Percentiles rank a stretch among this genome's conserved stretches.
Evolutionary conservation across 306 rosid species (phyloP).

Genomic region (Psophocarpus tetragonolobus): DNA sequence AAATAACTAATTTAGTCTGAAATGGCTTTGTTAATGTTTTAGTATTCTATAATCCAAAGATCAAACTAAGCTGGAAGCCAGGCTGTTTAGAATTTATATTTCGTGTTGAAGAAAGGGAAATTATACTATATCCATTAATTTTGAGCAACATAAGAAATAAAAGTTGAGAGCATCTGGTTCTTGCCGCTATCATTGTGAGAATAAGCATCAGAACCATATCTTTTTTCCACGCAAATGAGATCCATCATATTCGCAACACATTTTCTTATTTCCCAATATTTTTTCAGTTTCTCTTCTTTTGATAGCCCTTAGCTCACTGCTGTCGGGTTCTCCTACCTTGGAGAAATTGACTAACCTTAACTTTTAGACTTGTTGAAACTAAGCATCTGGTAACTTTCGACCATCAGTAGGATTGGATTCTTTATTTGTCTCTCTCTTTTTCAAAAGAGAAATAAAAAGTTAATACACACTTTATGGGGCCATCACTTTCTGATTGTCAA

Average conservation of each 20-base stretch:
- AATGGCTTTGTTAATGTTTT: no score
- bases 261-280: constrained; percentile 15
- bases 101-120: not conserved
- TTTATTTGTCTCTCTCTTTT: not conserved
- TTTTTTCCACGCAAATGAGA: constrained; percentile 27
- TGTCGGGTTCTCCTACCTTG: not conserved
- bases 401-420: constrained; percentile 16
- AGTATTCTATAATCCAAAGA: no score
- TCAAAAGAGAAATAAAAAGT: not conserved
- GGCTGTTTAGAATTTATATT: not conserved
- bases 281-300: constrained; percentile 19
- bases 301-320: constrained; percentile 19
- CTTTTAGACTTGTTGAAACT: constrained; percentile 4
- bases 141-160: constrained; percentile 9
- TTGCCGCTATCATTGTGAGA: constrained; percentile 31
- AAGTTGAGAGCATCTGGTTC: constrained; percentile 40
- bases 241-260: constrained; percentile 20
- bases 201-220: constrained; percentile 24
- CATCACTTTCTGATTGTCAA: not conserved
- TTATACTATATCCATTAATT: not conserved
- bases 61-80: not conserved
- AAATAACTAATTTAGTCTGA: no score
- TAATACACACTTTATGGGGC: not conserved
- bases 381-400: not conserved
- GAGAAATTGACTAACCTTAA: constrained; percentile 20